phyloP scores from a whole-genome alignment of 805 yeast species.

The Candida insectorum region DNA sequence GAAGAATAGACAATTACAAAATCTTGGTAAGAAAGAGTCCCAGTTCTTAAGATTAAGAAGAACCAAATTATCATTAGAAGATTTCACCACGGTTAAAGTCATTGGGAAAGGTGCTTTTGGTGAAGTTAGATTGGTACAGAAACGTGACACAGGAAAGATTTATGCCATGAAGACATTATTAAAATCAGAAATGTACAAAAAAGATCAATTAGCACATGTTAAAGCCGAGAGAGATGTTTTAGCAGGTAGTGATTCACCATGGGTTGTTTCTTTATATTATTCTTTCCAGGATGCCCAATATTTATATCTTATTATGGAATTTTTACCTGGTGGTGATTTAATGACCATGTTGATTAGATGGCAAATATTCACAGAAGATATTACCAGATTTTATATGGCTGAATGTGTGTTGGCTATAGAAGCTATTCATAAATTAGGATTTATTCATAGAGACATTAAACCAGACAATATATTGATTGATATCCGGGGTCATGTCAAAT shows the following conservation, averaged over 20 bases:
- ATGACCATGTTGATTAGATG: slow-evolving; percentile 96
- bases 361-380: slow-evolving; percentile 92
- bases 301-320: slow-evolving; percentile 77
- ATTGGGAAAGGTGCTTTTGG: slow-evolving; percentile 98
- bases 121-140: slow-evolving; percentile 91
- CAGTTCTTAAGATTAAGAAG: slow-evolving; percentile 81
- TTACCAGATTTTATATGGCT: slow-evolving; percentile 90
- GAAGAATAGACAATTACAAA: slow-evolving; percentile 72
- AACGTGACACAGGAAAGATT: slow-evolving; percentile 85
- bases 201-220: slow-evolving; percentile 92
- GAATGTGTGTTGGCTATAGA: slow-evolving; percentile 95
- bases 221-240: slow-evolving; percentile 94
- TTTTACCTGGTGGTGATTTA: slow-evolving; percentile 77
- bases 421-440: slow-evolving; percentile 88
- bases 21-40: slow-evolving; percentile 85
- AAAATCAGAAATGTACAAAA: slow-evolving; percentile 90
- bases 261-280: slow-evolving; percentile 82
- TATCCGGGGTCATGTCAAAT: slow-evolving; percentile 66
- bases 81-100: slow-evolving; percentile 84
- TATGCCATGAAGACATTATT: slow-evolving; percentile 92
- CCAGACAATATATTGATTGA: slow-evolving; percentile 94
- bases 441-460: slow-evolving; percentile 95
- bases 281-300: slow-evolving; percentile 79
- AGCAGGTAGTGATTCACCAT: slow-evolving; percentile 84
- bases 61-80: slow-evolving; percentile 78